A percentile compares a stretch with the other conserved stretches of the same genome.
These are phyloP conservation scores for Pachyrhizus erosus DNA, from an alignment of 306 rosid species.

Conservation along the genomic window DNA sequence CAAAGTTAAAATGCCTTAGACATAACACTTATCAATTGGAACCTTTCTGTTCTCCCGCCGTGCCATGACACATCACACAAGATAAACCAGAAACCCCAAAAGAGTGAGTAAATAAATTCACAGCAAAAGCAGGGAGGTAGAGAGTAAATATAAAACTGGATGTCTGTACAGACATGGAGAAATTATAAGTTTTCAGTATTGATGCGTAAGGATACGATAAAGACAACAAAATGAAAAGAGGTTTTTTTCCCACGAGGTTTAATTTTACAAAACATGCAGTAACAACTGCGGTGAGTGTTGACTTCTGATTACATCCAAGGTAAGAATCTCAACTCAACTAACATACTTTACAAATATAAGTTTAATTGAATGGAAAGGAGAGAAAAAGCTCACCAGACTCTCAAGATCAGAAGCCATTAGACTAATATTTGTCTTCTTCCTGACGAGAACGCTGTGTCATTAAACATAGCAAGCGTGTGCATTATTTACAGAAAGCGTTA, in stretches of 20 bases:
- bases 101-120: not conserved
- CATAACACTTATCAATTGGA: conserved; percentile 7
- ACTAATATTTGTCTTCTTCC: conserved; percentile 63
- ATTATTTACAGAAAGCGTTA: not conserved
- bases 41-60: not conserved
- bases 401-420: conserved; percentile 71
- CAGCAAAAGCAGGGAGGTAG: not conserved
- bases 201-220: not conserved
- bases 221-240: not conserved
- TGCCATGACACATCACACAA: not conserved
- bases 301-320: conserved; percentile 22
- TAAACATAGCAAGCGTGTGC: not conserved
- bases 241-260: not conserved
- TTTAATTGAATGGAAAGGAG: conserved; percentile 4
- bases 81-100: conserved; percentile 19
- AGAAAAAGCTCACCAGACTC: conserved; percentile 58
- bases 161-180: not conserved
- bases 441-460: conserved; percentile 67
- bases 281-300: not conserved
- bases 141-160: not conserved
- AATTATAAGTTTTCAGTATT: not conserved
- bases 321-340: conserved; percentile 11
- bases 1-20: not conserved
- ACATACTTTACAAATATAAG: not conserved
- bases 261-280: not conserved